Percentiles rank a stretch among this genome's conserved stretches.
phyloP scores from a whole-genome alignment of 352 stramenopile genomes.

The Phytophthora colocasiae region DNA sequence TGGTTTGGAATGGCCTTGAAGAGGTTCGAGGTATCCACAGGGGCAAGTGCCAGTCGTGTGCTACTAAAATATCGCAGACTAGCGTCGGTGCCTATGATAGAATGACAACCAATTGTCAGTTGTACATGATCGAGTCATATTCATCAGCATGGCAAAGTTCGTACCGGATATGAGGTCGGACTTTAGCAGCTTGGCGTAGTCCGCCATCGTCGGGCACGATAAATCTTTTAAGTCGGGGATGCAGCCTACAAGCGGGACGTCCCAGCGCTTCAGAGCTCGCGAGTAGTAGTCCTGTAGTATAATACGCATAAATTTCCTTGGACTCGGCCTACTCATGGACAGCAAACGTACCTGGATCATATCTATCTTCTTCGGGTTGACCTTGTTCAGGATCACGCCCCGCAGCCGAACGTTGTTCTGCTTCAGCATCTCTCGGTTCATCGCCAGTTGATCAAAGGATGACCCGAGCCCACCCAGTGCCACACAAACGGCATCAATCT shows the following conservation, averaged over 20 bases:
- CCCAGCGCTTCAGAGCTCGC: constrained; percentile 90
- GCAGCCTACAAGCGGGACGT: constrained; percentile 87
- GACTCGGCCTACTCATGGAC: not conserved
- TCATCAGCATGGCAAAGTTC: not conserved
- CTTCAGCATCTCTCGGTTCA: constrained; percentile 86
- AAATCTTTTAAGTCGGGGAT: constrained; percentile 89
- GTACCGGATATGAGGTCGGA: constrained; percentile 80
- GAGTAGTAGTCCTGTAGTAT: constrained; percentile 84
- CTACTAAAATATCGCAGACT: constrained; percentile 87
- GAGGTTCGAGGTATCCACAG: constrained; percentile 75
- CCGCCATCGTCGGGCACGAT: constrained; percentile 85
- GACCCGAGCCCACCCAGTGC: constrained; percentile 81
- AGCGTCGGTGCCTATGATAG: constrained; percentile 56
- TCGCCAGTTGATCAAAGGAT: constrained; percentile 86
- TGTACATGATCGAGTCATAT: not conserved
- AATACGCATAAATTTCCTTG: not conserved
- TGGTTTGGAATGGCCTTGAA: constrained; percentile 90
- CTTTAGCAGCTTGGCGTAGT: constrained; percentile 89
- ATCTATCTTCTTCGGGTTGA: constrained; percentile 89
- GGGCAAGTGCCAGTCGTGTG: constrained; percentile 80
- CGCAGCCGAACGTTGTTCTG: constrained; percentile 80
- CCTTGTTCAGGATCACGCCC: constrained; percentile 90
- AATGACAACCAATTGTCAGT: constrained; percentile 7
- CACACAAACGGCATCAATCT: constrained; percentile 85
- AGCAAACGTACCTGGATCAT: constrained; percentile 80